Percentiles rank a stretch among this genome's conserved stretches.
These are phyloP conservation scores for Colletotrichum liaoningense DNA, from an alignment of 2,329 filamentous ascomycete genomes.

Conservation along the genomic window DNA sequence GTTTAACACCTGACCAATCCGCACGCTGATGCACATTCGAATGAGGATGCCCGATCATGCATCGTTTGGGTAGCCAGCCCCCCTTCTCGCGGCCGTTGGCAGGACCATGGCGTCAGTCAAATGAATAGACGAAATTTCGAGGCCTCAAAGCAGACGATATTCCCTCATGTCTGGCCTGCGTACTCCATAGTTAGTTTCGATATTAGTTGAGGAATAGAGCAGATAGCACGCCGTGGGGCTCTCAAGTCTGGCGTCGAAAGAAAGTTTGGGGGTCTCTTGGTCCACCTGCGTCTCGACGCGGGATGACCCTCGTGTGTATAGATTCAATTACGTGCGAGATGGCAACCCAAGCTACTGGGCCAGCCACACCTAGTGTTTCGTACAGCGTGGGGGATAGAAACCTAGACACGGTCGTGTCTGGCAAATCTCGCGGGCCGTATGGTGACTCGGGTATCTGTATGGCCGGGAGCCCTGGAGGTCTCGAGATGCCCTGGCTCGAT, in stretches of 20 bases:
- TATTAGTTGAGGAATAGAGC: not conserved
- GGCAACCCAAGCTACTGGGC: slow-evolving; percentile 21
- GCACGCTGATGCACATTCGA: not conserved
- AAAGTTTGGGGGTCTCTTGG: slow-evolving; percentile 35
- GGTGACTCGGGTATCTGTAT: not conserved
- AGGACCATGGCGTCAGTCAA: not conserved
- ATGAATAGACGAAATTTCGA: not conserved
- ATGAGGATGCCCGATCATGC: not conserved
- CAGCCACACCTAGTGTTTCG: slow-evolving; percentile 10
- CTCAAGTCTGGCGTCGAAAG: slow-evolving; percentile 28
- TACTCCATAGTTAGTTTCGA: not conserved
- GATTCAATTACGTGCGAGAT: slow-evolving; percentile 23
- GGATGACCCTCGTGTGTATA: slow-evolving; percentile 25
- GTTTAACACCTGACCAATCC: slow-evolving; percentile 11
- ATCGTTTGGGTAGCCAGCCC: not conserved
- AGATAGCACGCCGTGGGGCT: not conserved
- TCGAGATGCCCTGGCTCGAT: not conserved
- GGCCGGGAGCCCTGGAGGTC: not conserved
- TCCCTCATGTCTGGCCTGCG: not conserved
- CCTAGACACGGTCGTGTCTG: not conserved
- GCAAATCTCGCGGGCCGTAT: not conserved
- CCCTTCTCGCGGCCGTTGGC: not conserved
- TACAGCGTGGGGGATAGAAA: slow-evolving; percentile 2
- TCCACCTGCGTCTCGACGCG: slow-evolving; percentile 33
- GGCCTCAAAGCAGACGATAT: not conserved